Conservation (phyloP, 2,329 filamentous ascomycete species). For the Beauveria varroae region DNA sequence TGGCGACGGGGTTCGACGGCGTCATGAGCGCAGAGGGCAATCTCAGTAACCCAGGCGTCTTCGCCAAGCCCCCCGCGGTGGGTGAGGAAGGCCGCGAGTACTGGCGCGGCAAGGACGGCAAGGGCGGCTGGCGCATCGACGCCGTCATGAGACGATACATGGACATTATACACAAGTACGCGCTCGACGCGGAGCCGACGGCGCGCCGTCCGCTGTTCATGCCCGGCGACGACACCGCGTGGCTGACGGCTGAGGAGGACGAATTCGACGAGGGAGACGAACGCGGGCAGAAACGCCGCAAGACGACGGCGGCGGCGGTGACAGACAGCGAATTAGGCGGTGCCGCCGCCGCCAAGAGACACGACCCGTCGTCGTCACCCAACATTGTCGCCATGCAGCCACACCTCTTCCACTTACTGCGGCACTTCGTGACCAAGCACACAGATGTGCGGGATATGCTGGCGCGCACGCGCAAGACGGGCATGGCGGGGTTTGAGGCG, state of each 20-base stretch:
- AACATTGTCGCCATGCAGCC: constrained; percentile 80
- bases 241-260: constrained; percentile 31
- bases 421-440: constrained; percentile 71
- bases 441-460: constrained; percentile 82
- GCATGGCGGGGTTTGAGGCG: constrained; percentile 69
- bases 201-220: constrained; percentile 65
- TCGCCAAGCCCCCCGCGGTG: constrained; percentile 56
- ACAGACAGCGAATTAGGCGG: not conserved
- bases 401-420: constrained; percentile 86
- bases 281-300: constrained; percentile 46
- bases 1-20: constrained; percentile 79
- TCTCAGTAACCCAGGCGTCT: constrained; percentile 83
- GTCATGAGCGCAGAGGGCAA: constrained; percentile 97
- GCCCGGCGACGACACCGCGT: constrained; percentile 45
- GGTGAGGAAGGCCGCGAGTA: constrained; percentile 70
- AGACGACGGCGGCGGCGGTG: constrained; percentile 25
- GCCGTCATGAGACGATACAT: constrained; percentile 81
- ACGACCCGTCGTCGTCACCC: constrained; percentile 31
- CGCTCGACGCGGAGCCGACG: constrained; percentile 59
- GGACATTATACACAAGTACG: constrained; percentile 79
- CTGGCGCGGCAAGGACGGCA: constrained; percentile 73
- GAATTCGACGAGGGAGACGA: constrained; percentile 31
- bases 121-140: constrained; percentile 82
- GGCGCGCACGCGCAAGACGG: constrained; percentile 58
- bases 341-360: constrained; percentile 13